Evolutionary conservation across 148 eudicot genomes (phyloP), one percentile per base, ranked within the genome.

Genomic region (Rhododendron ovatum): DNA sequence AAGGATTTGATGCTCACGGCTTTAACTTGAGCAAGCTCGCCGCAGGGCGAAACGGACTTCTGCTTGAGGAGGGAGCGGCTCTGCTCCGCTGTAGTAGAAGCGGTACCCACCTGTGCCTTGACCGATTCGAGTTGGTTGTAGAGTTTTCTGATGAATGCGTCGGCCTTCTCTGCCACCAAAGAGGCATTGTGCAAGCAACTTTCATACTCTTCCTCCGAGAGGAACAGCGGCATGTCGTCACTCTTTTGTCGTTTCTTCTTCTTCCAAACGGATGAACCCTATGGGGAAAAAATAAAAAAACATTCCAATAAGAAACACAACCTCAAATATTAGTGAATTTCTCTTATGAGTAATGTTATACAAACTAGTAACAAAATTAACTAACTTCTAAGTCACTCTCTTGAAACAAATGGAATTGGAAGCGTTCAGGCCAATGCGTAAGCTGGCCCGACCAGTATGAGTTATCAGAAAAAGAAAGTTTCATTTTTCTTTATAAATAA

Each of bases 21-120:
- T 83, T 90, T 93, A 14, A 91, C 87, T 71, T 89, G 88, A 0
- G 95, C 96, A 4, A 97, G 86, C 50, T 93, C 98, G 2, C 95
- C 98, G 18, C 93, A 87, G 30, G 95, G 98, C 9, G 96, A 93
- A 12, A 97, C 88, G 80, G 88, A 92, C 85, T 93, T 94, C 86
- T 97, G 96, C 86, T 97, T 98, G 85, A 94, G 93, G 61, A 92
- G 84, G 2, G 99, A 92, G 86, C 99, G 94, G 0, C 95, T 94
- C 82, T 95, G 99, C 87, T 97, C 99, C 26, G 93, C 95, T 33
- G 98, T 97, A 61, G 95, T 93, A 22, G 95, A 61, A 7, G 95
- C 89, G 20, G 99, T 96, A 63, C 95, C 98, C 4, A 94, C 93
- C 88, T 94, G 92, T 10, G 98, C 99, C 81, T 87, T 93, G 33